Evolutionary conservation across 495 filamentous ascomycete genomes (phyloP).

Genomic region (Penicillium cataractarum): DNA sequence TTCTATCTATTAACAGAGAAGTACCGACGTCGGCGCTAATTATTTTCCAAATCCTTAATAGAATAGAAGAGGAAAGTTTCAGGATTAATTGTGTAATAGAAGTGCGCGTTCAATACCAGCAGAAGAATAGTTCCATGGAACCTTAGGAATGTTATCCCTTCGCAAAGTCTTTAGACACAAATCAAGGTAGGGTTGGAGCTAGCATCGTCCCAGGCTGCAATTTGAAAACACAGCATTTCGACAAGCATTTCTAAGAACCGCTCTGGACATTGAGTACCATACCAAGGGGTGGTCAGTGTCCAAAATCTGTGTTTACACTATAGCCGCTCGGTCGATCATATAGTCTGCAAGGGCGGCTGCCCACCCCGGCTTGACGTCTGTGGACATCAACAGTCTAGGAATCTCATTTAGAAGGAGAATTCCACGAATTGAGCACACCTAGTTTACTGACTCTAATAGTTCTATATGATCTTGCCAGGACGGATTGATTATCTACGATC

Average conservation of each 20-base stretch:
- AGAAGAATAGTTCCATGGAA: slow-evolving; percentile 15
- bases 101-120: neutral
- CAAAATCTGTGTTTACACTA: neutral
- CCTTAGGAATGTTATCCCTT: slow-evolving; percentile 33
- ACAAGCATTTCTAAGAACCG: slow-evolving; percentile 19
- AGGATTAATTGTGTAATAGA: neutral
- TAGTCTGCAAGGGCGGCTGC: slow-evolving; percentile 24
- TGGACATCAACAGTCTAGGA: neutral
- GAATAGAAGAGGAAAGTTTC: neutral
- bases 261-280: slow-evolving; percentile 10
- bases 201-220: neutral
- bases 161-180: slow-evolving; percentile 20
- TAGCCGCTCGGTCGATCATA: slow-evolving; percentile 17
- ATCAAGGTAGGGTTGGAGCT: slow-evolving; percentile 21
- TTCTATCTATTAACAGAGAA: neutral
- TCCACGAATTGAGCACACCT: neutral
- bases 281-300: slow-evolving; percentile 27
- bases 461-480: neutral
- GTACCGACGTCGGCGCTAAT: neutral
- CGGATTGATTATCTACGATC: neutral
- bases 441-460: neutral
- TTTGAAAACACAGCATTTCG: slow-evolving; percentile 7
- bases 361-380: slow-evolving; percentile 8
- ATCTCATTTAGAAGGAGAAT: neutral
- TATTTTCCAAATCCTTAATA: neutral